These are phyloP conservation scores for Aspergillus uvarum DNA, from an alignment of 2,329 filamentous ascomycete genomes.

Conservation along the genomic window DNA sequence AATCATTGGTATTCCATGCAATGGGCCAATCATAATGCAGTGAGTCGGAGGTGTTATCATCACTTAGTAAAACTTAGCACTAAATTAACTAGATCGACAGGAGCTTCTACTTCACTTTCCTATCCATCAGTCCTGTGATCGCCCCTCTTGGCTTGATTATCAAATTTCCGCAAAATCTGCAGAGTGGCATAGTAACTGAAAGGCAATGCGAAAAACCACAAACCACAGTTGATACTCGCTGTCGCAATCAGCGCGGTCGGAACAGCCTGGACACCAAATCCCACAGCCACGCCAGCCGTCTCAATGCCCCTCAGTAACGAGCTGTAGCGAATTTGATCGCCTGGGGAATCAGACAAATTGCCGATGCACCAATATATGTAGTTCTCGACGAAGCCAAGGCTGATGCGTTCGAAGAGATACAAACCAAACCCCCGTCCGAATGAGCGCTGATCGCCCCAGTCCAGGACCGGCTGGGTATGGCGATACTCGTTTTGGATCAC, in stretches of 20 bases:
- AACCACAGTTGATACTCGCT: slow-evolving; percentile 45
- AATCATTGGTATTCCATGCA: too few relatives aligned
- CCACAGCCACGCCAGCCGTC: slow-evolving; percentile 44
- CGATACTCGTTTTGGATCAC: slow-evolving; percentile 50
- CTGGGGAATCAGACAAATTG: slow-evolving; percentile 46
- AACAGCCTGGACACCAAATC: slow-evolving; percentile 48
- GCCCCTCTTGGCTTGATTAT: slow-evolving; percentile 1
- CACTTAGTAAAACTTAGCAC: too few relatives aligned
- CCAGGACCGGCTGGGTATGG: slow-evolving; percentile 43
- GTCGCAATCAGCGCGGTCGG: slow-evolving; percentile 46
- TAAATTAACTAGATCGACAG: too few relatives aligned
- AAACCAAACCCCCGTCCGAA: slow-evolving; percentile 48
- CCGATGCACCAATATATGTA: slow-evolving; percentile 52
- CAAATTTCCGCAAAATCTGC: slow-evolving; percentile 44
- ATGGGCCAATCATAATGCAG: too few relatives aligned
- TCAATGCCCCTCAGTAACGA: slow-evolving; percentile 47
- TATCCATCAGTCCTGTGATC: too few relatives aligned
- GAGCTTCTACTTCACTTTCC: too few relatives aligned
- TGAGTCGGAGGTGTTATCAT: too few relatives aligned
- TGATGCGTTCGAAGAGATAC: slow-evolving; percentile 44
- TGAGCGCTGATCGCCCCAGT: slow-evolving; percentile 40
- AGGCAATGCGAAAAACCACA: slow-evolving; percentile 46
- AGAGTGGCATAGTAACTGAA: slow-evolving; percentile 49
- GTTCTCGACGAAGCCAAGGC: slow-evolving; percentile 44
- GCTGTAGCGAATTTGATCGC: slow-evolving; percentile 48